Evolutionary conservation across 768 basidiomycete species (phyloP).

Genomic region (Mycena filopes): DNA sequence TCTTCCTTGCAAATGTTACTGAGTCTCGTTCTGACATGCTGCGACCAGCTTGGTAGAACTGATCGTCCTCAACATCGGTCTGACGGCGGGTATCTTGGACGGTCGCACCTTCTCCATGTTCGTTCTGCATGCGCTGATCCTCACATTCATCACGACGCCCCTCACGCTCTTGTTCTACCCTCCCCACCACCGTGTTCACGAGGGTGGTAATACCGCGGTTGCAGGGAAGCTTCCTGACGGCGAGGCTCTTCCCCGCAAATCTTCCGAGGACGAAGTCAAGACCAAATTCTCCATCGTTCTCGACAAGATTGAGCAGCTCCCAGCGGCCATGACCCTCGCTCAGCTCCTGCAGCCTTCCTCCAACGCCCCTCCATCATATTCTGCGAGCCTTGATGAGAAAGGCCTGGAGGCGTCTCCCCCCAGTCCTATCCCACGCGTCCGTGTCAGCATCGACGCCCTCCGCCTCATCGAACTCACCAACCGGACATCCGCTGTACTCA

Average conservation of each 20-base stretch:
- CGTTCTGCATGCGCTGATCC: slow-evolving; percentile 78
- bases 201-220: slow-evolving; percentile 28
- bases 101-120: slow-evolving; percentile 88
- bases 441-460: slow-evolving; percentile 74
- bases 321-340: slow-evolving; percentile 83
- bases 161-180: slow-evolving; percentile 85
- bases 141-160: slow-evolving; percentile 89
- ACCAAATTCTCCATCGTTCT: slow-evolving; percentile 78
- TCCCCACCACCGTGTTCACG: slow-evolving; percentile 58
- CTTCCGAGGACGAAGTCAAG: slow-evolving; percentile 55
- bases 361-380: slow-evolving; percentile 10
- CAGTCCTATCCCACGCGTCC: slow-evolving; percentile 1
- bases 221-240: slow-evolving; percentile 30
- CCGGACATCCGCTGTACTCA: slow-evolving; percentile 88
- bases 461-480: slow-evolving; percentile 91
- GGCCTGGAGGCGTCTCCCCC: slow-evolving; percentile 32
- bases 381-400: slow-evolving; percentile 42
- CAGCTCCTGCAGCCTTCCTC: slow-evolving; percentile 68
- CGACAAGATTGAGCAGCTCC: slow-evolving; percentile 83
- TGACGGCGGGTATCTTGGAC: slow-evolving; percentile 71
- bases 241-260: slow-evolving; percentile 28
- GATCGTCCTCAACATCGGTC: slow-evolving; percentile 91
- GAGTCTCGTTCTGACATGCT: slow-evolving; percentile 1
- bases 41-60: slow-evolving; percentile 77
- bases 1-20: slow-evolving; percentile 12